phyloP scores from a whole-genome alignment of 2,329 filamentous ascomycete genomes.

The Teratosphaeria destructans region DNA sequence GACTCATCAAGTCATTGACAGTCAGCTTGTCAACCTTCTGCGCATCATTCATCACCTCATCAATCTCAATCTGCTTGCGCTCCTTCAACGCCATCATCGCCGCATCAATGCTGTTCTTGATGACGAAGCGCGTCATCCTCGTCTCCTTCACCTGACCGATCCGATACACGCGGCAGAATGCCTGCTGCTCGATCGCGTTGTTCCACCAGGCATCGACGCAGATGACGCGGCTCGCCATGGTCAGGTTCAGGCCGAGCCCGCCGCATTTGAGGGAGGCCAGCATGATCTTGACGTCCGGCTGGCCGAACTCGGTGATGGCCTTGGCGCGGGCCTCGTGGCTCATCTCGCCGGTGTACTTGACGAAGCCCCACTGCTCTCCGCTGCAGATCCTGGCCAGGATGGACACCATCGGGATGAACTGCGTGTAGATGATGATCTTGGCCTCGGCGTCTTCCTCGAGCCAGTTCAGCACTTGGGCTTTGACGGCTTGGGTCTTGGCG shows the following conservation, averaged over 20 bases:
- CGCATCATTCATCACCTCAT: constrained; percentile 32
- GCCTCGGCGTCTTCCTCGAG: constrained; percentile 32
- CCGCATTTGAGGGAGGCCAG: constrained; percentile 48
- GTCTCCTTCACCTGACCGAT: constrained; percentile 55
- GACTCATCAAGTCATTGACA: constrained; percentile 32
- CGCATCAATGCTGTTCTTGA: constrained; percentile 48
- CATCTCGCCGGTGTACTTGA: constrained; percentile 44
- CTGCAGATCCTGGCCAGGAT: constrained; percentile 43
- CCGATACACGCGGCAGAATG: constrained; percentile 51
- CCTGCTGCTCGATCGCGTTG: constrained; percentile 25
- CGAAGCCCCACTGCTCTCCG: constrained; percentile 38
- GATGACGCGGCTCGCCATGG: constrained; percentile 42
- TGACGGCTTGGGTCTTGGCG: constrained; percentile 37
- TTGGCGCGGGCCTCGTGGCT: constrained; percentile 33
- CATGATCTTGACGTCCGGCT: constrained; percentile 35
- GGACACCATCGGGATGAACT: constrained; percentile 41
- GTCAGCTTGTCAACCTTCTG: constrained; percentile 24
- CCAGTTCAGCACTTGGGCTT: constrained; percentile 38
- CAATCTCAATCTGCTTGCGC: constrained; percentile 40
- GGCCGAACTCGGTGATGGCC: constrained; percentile 37
- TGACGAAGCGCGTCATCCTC: constrained; percentile 47
- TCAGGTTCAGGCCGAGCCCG: constrained; percentile 49
- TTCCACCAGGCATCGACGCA: constrained; percentile 51
- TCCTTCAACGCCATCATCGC: constrained; percentile 46
- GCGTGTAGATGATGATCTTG: constrained; percentile 52